These are phyloP conservation scores for Aspergillus ruber DNA, from an alignment of 2,329 filamentous ascomycete genomes.

Conservation along the genomic window DNA sequence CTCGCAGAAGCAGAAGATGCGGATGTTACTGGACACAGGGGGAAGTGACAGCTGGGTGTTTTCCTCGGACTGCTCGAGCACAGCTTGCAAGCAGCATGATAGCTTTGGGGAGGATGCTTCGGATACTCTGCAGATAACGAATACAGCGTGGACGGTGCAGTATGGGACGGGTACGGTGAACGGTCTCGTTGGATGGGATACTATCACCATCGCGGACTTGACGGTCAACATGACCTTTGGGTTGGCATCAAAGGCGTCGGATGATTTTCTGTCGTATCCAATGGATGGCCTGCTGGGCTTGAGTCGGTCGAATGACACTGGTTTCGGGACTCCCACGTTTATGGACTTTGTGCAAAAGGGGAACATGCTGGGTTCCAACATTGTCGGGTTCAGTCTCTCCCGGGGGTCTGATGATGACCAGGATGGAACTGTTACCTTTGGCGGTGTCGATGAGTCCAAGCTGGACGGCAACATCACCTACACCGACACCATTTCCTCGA, in stretches of 20 bases:
- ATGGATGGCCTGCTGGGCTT: conserved; percentile 85
- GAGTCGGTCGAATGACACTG: conserved; percentile 54
- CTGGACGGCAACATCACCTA: conserved; percentile 66
- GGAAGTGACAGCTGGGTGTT: conserved; percentile 75
- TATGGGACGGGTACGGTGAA: conserved; percentile 73
- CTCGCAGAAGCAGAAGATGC: conserved; percentile 44
- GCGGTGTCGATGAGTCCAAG: conserved; percentile 59
- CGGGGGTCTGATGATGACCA: conserved; percentile 60
- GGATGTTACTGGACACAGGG: conserved; percentile 50
- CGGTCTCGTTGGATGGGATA: conserved; percentile 62
- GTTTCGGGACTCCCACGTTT: conserved; percentile 54
- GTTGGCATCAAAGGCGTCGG: conserved; percentile 62
- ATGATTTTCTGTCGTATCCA: conserved; percentile 69
- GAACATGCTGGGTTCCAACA: conserved; percentile 55
- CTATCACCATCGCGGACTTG: conserved; percentile 59
- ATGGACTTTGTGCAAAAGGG: conserved; percentile 55
- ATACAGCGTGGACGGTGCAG: conserved; percentile 55
- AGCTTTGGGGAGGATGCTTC: conserved; percentile 64
- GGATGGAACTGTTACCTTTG: conserved; percentile 73
- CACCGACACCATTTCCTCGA: conserved; percentile 46
- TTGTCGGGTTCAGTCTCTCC: conserved; percentile 66
- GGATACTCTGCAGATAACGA: conserved; percentile 50
- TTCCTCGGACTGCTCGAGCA: conserved; percentile 59
- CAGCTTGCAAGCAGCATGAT: conserved; percentile 63
- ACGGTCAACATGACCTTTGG: conserved; percentile 63